phyloP scores from a whole-genome alignment of 345 rosid genomes.

The Mercurialis annua region DNA sequence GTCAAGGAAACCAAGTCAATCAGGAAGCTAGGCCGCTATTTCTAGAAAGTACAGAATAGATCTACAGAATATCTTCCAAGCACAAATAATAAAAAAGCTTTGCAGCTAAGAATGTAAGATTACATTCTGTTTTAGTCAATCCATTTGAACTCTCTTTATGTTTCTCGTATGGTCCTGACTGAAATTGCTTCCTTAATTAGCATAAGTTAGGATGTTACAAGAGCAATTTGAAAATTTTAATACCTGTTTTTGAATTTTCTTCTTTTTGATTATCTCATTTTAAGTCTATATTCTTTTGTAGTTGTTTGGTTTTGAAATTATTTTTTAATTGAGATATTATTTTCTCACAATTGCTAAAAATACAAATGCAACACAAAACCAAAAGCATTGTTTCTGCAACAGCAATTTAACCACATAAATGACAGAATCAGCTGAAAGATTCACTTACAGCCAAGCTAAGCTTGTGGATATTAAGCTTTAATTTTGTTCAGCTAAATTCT shows the following conservation, averaged over 20 bases:
- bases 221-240: no score
- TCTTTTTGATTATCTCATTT: no score
- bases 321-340: no score
- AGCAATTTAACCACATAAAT: background rate
- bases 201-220: no score
- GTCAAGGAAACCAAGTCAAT: constrained; percentile 17
- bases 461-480: background rate
- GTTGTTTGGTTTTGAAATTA: no score
- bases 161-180: background rate
- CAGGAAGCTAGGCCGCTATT: constrained; percentile 1
- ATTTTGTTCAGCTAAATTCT: background rate
- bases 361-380: background rate
- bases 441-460: no score
- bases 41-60: background rate
- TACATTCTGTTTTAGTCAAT: background rate
- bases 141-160: background rate
- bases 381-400: background rate
- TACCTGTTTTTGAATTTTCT: no score
- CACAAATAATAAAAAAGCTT: background rate
- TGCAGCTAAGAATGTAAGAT: background rate
- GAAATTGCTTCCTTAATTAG: no score
- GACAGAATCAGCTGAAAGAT: background rate
- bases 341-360: no score
- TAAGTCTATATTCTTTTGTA: no score
- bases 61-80: background rate